Evolutionary conservation across 805 yeast species (phyloP), one percentile per base, ranked within the genome.

Genomic region (Ogataea angusta): DNA sequence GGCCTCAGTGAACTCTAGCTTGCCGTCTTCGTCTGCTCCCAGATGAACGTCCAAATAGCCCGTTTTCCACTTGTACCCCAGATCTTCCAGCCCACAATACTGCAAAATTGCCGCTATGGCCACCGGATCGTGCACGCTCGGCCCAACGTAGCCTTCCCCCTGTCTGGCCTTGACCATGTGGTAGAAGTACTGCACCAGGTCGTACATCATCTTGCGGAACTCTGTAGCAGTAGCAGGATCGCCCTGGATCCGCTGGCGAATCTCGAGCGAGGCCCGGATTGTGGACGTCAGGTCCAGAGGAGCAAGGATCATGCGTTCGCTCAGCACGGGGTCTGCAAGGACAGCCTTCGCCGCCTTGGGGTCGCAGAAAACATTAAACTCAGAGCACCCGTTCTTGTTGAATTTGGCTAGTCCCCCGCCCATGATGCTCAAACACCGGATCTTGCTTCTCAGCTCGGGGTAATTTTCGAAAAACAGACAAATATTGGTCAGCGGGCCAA

Each of bases 101-200:
- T 76, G 75, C 37, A 85, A 59, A 26, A 85, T 53, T 0, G 78
- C 78, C 38, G 74, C 75, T 9, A 84, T 66, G 1, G 95, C 85
- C 37, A 85, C 65, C 1, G 93, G 91, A 59, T 86, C 95, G 60
- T 87, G 95, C 1, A 85, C 70, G 1, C 89, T 87, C 4, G 93
- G 89, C 0, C 93, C 91, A 5, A 56, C 45, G 34, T 51, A 58
- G 21, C 18, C 47, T 45, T 57, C 75, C 67, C 72, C 71, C 46
- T 69, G 71, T 29, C 59, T 53, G 18, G 64, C 63, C 28, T 64
- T 64, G 54, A 73, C 72, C 8, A 76, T 50, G 17, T 64, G 63
- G 10, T 74, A 70, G 54, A 78, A 79, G 45, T 68, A 76, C 9
- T 67, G 63, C 51, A 80, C 67, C 36, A 81, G 61, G 42, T 80